Evolutionary conservation across 192 early-diverging fungal genomes (phyloP), one percentile per base, ranked within the genome.

Genomic region (Gigaspora rosea): DNA sequence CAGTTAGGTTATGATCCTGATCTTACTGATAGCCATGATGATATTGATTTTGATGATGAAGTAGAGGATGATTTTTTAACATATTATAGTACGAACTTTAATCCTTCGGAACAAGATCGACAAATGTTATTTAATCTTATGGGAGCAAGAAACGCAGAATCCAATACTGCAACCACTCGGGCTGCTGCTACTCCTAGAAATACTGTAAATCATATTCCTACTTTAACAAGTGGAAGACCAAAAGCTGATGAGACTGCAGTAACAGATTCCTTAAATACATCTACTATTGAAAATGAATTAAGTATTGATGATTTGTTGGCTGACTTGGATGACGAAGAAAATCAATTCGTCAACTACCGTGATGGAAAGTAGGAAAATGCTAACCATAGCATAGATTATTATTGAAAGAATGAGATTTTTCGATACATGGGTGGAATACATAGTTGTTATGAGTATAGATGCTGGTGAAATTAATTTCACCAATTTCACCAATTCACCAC

Each of bases 41-140:
- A 58, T 3, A 33, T 74, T 20, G 57, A 59, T 47, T 59, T 59
- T 7, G 54, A 74, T 12, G 72, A 49, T 47, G 46, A 61, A 41
- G 27, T 3, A 2, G 57, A 33, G 33, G 47, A 48, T 58, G 52
- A 57, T 51, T 74, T 74, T 36, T 47, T 71, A 22, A 8, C 72
- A 47, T 74, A 61, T 74, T 59, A 59, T 47, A 33, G 52, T 61
- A 35, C 72, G 56, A 61, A 73, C 36, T 59, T 74, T 74, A 62
- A 0, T 27, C 56, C 72, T 33, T 27, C 72, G 5, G 72, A 74
- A 46, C 57, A 74, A 18, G 72, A 74, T 48, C 54, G 46, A 22
- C 72, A 74, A 10, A 47, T 74, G 72, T 15, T 74, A 46, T 74
- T 62, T 47, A 57, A 74, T 61, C 72, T 74, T 22, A 74, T 58